Percentiles rank a stretch among this genome's conserved stretches.
phyloP scores from a whole-genome alignment of 1,139 yeast genomes.

The Kazachstania sp. region DNA sequence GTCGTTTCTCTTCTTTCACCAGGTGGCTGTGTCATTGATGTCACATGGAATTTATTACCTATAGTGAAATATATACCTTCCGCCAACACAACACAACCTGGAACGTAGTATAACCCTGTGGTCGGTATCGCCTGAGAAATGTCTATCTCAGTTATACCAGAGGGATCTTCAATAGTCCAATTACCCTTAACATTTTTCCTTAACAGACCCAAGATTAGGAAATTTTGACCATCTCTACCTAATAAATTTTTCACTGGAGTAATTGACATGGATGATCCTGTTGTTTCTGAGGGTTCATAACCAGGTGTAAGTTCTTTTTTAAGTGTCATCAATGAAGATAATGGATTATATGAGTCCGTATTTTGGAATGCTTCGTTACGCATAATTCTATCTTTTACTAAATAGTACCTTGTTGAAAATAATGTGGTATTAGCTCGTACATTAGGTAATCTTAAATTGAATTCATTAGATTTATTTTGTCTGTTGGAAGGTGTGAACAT shows the following conservation, averaged over 20 bases:
- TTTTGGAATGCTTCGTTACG: slow-evolving; percentile 60
- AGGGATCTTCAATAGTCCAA: slow-evolving; percentile 70
- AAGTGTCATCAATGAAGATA: slow-evolving; percentile 26
- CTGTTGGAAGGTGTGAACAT: slow-evolving; percentile 28
- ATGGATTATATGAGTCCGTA: slow-evolving; percentile 31
- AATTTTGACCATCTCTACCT: slow-evolving; percentile 74
- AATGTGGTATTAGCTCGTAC: slow-evolving; percentile 32
- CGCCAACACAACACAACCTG: slow-evolving; percentile 73
- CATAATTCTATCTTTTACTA: slow-evolving; percentile 60
- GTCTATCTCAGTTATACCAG: slow-evolving; percentile 69
- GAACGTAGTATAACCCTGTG: slow-evolving; percentile 59
- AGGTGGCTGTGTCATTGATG: slow-evolving; percentile 79
- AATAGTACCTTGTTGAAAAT: slow-evolving; percentile 45
- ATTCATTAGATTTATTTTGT: slow-evolving; percentile 1
- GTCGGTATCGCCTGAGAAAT: slow-evolving; percentile 57
- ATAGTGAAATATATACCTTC: slow-evolving; percentile 74
- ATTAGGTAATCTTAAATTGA: slow-evolving; percentile 23
- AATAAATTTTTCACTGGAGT: slow-evolving; percentile 73
- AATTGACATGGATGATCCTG: slow-evolving; percentile 40
- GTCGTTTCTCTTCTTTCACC: slow-evolving; percentile 65
- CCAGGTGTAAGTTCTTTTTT: slow-evolving; percentile 17
- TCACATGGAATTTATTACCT: slow-evolving; percentile 58
- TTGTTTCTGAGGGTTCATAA: slow-evolving; percentile 1
- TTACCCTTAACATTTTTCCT: slow-evolving; percentile 56
- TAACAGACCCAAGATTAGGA: slow-evolving; percentile 70